Conservation (phyloP, 192 early-diverging fungal species). For the Phycomyces blakesleeanus region DNA sequence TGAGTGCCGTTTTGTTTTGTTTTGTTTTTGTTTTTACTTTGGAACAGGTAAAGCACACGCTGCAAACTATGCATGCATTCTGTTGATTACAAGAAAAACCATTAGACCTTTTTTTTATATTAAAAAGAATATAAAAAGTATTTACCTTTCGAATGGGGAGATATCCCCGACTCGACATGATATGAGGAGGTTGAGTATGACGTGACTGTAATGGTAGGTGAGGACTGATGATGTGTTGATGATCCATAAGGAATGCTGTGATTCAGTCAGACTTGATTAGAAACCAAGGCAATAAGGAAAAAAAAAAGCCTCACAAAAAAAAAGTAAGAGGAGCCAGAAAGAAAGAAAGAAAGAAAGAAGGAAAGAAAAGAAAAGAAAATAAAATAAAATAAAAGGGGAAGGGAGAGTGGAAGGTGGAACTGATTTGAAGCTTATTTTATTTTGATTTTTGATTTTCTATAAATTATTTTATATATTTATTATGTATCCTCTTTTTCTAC, state of each 20-base stretch:
- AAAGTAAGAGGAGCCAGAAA: not conserved
- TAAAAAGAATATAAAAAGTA: not conserved
- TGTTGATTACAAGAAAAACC: constrained; percentile 2
- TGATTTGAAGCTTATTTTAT: too few species aligned
- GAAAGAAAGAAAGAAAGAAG: not conserved
- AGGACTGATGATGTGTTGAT: constrained; percentile 5
- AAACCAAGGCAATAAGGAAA: constrained; percentile 10
- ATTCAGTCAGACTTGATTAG: constrained; percentile 20
- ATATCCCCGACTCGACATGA: not conserved
- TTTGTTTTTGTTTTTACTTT: constrained; percentile 15
- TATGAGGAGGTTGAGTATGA: not conserved
- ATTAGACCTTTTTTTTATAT: not conserved
- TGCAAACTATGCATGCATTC: constrained; percentile 37
- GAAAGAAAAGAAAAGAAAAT: constrained; percentile 12
- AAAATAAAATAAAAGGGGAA: not conserved
- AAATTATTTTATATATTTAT: too few species aligned
- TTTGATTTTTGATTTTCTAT: too few species aligned
- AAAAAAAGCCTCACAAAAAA: constrained; percentile 7
- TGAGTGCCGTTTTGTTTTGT: not conserved
- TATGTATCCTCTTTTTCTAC: too few species aligned
- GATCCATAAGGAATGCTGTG: constrained; percentile 17
- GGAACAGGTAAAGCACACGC: constrained; percentile 35
- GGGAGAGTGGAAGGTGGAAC: not conserved
- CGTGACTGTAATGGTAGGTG: not conserved
- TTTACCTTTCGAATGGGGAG: constrained; percentile 3